Conservation (phyloP, 2,329 filamentous ascomycete genomes). For the Botrytis pseudocinerea region DNA sequence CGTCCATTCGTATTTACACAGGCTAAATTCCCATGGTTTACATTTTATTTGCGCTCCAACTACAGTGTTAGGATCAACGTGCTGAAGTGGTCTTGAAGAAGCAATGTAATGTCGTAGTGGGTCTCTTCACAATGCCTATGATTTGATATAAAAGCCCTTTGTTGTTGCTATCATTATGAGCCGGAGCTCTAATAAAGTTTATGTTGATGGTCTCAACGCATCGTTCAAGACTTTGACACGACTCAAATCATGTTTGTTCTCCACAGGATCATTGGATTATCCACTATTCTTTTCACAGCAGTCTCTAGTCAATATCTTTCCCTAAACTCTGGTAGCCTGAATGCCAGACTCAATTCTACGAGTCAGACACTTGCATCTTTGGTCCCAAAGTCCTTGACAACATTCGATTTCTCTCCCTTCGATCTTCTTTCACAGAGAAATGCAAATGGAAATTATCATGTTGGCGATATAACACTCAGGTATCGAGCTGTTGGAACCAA, state of each 20-base stretch:
- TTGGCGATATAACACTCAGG: conserved; percentile 57
- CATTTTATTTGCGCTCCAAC: background rate
- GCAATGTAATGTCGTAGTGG: background rate
- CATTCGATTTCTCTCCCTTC: conserved; percentile 57
- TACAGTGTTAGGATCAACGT: background rate
- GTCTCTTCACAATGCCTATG: background rate
- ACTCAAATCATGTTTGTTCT: background rate
- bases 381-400: conserved; percentile 41
- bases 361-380: conserved; percentile 53
- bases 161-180: no score
- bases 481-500: conserved; percentile 47
- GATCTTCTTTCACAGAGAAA: conserved; percentile 51
- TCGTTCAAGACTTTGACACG: background rate
- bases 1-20: background rate
- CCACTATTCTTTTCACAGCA: background rate
- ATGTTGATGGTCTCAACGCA: background rate
- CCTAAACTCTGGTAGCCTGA: conserved; percentile 41
- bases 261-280: background rate
- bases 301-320: conserved; percentile 25
- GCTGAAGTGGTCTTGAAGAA: background rate
- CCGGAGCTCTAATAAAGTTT: background rate
- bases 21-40: background rate
- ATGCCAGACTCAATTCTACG: conserved; percentile 46
- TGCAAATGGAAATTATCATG: conserved; percentile 56
- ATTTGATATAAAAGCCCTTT: background rate